Conservation (phyloP, 192 early-diverging fungal genomes). For the Coemansia sp. region DNA sequence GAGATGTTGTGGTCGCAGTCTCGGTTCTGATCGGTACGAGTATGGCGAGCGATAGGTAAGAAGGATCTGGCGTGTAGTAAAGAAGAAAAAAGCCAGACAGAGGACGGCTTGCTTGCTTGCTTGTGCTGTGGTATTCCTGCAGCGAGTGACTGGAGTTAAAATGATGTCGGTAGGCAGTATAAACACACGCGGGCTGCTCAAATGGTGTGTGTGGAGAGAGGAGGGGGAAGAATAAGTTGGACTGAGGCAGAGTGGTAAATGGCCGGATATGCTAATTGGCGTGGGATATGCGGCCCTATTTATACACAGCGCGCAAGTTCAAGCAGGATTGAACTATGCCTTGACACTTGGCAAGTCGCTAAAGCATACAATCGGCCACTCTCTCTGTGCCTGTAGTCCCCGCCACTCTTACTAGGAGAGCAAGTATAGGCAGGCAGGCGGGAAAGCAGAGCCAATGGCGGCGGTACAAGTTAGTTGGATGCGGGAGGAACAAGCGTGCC, state of each 20-base stretch:
- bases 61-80: background rate
- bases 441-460: too few relatives aligned
- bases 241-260: background rate
- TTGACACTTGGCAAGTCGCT: background rate
- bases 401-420: too few relatives aligned
- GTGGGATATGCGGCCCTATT: conserved; percentile 1
- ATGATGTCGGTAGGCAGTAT: background rate
- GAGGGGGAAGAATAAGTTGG: background rate
- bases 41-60: background rate
- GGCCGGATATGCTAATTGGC: background rate
- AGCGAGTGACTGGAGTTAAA: background rate
- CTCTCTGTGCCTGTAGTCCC: background rate
- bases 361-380: background rate
- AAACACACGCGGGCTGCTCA: background rate
- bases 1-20: background rate
- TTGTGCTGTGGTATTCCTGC: background rate
- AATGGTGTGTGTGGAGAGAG: background rate
- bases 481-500: too few relatives aligned
- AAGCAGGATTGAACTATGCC: background rate
- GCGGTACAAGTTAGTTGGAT: too few relatives aligned
- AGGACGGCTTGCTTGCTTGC: background rate
- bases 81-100: background rate
- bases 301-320: background rate
- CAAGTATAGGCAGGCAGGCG: too few relatives aligned
- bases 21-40: background rate